Base-by-base conservation (phyloP, 1,284 basidiomycete species). In the Trametes versicolor region DNA sequence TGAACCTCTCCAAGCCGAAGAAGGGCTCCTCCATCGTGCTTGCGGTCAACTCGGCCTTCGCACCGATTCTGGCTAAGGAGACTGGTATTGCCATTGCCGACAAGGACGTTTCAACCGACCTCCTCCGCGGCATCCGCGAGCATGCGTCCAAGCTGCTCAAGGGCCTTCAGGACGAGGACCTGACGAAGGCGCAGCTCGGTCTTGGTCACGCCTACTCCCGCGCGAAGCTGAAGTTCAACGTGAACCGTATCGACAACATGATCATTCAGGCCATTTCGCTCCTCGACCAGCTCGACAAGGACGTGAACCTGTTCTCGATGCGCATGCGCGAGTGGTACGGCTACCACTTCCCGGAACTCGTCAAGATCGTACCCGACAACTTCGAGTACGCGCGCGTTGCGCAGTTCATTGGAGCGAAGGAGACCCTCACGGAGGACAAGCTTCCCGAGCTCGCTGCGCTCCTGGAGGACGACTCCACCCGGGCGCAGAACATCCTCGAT, bases 191-290 rank as follows among this genome's bases (percentile, higher is more conserved):
- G 17, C 96, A 98, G 77, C 92, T 99, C 71, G 97, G 97, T 79
- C 87, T 99, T 55, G 97, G 97, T 56, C 97, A 99, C 86, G 95
- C 95, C 23, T 99, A 98, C 85, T 99, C 96, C 36, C 92, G 97
- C 71, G 94, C 97, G 64, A 99, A 99, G 80, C 93, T 99, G 73
- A 98, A 98, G 83, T 99, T 99, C 90, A 99, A 99, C 84, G 97
- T 99, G 72, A 99, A 99, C 88, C 88, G 97, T 71, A 92, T 95
- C 69, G 97, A 99, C 84, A 99, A 99, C 85, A 99, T 99, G 97
- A 99, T 99, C 83, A 99, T 99, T 76, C 98, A 99, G 82, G 97
- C 97, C 60, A 99, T 99, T 76, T 94, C 97, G 2, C 90, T 99
- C 62, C 94, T 99, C 74, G 97, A 99, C 83, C 97, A 98, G 76